Conservation (phyloP, 345 rosid species). For the Atalantia buxifolia region DNA sequence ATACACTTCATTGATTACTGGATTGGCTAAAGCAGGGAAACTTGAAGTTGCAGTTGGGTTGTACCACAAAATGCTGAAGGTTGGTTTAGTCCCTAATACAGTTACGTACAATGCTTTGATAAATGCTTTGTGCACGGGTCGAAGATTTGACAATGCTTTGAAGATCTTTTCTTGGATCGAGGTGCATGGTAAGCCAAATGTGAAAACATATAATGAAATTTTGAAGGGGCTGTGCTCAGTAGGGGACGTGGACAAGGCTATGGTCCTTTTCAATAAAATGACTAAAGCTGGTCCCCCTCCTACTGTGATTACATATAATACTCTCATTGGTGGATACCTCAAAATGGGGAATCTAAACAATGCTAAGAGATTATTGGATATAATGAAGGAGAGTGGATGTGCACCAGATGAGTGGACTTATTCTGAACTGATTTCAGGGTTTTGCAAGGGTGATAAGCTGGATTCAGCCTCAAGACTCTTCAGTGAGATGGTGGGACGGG, state of each 20-base stretch:
- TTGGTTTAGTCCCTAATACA: constrained; percentile 43
- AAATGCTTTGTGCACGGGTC: constrained; percentile 35
- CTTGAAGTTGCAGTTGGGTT: constrained; percentile 55
- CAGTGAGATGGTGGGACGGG: constrained; percentile 39
- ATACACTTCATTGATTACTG: constrained; percentile 55
- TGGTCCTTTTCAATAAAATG: constrained; percentile 47
- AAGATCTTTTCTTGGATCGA: constrained; percentile 50
- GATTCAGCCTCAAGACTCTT: constrained; percentile 40
- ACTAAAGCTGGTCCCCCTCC: constrained; percentile 48
- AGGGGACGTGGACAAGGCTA: constrained; percentile 46
- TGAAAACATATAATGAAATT: constrained; percentile 46
- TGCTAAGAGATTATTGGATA: constrained; percentile 44
- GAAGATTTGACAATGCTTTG: constrained; percentile 36
- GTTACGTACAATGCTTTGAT: constrained; percentile 58
- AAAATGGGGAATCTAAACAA: constrained; percentile 34
- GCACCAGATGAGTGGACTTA: constrained; percentile 58
- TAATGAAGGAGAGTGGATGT: constrained; percentile 44
- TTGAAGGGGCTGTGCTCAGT: constrained; percentile 37
- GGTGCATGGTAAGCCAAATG: constrained; percentile 29
- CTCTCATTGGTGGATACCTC: constrained; percentile 43
- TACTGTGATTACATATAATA: constrained; percentile 47
- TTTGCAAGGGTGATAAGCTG: constrained; percentile 46
- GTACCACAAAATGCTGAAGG: constrained; percentile 53
- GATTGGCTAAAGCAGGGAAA: constrained; percentile 38
- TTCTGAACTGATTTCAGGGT: constrained; percentile 58